Evolutionary conservation across 179 eudicot genomes (phyloP).

Genomic region (Beta corolliflora): DNA sequence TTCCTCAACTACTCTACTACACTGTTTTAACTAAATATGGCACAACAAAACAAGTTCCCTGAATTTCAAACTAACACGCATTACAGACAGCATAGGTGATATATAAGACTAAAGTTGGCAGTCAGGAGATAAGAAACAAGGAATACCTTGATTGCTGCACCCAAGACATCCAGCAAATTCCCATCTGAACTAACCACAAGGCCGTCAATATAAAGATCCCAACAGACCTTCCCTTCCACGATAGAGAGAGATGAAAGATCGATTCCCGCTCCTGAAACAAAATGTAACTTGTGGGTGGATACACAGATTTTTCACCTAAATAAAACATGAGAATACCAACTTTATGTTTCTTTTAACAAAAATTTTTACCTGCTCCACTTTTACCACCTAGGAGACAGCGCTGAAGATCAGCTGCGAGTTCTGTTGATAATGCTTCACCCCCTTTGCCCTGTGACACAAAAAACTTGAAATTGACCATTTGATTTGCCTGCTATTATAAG

Average conservation of each 20-base stretch:
- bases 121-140: background rate
- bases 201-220: slow-evolving; percentile 95
- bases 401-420: slow-evolving; percentile 74
- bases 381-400: slow-evolving; percentile 86
- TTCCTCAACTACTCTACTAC: no score
- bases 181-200: slow-evolving; percentile 94
- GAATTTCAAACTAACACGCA: background rate
- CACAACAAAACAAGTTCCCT: background rate
- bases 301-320: background rate
- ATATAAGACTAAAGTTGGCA: background rate
- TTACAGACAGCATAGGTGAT: background rate
- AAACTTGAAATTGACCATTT: background rate
- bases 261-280: slow-evolving; percentile 79
- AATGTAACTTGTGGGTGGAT: background rate
- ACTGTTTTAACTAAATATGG: no score
- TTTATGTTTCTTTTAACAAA: background rate
- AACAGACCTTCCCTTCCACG: slow-evolving; percentile 83
- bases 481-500: background rate
- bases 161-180: slow-evolving; percentile 87
- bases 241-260: slow-evolving; percentile 81
- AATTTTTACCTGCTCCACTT: slow-evolving; percentile 48
- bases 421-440: slow-evolving; percentile 84
- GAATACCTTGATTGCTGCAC: slow-evolving; percentile 92
- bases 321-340: background rate
- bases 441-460: slow-evolving; percentile 72